phyloP scores from a whole-genome alignment of 208 protist species.

The Strigomonas culicis region DNA sequence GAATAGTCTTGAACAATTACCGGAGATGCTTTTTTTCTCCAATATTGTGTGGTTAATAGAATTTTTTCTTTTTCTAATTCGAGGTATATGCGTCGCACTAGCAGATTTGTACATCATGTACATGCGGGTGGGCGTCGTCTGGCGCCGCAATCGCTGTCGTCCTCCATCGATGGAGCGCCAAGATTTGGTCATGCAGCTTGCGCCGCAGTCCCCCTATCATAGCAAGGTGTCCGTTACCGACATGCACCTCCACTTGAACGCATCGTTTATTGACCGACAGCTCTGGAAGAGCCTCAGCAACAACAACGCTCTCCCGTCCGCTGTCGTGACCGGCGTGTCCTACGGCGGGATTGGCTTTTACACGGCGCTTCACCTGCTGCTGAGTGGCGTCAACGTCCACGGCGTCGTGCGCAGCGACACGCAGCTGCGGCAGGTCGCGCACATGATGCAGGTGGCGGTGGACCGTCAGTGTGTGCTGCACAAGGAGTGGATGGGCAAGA shows the following conservation, averaged over 20 bases:
- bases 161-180: constrained; percentile 37
- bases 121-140: constrained; percentile 39
- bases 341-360: constrained; percentile 74
- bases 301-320: constrained; percentile 30
- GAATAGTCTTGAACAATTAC: neutral
- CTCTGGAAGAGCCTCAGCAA: constrained; percentile 51
- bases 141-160: constrained; percentile 29
- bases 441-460: constrained; percentile 36
- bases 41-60: constrained; percentile 17
- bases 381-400: constrained; percentile 71
- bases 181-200: constrained; percentile 68
- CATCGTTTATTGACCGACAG: constrained; percentile 47
- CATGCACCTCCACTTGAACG: constrained; percentile 51
- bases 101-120: constrained; percentile 66
- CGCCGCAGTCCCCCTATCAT: constrained; percentile 39
- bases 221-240: constrained; percentile 28
- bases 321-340: constrained; percentile 58
- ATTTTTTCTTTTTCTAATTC: constrained; percentile 49
- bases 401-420: constrained; percentile 36
- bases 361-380: constrained; percentile 52
- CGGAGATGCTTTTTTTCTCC: constrained; percentile 4
- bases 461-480: constrained; percentile 57
- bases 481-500: constrained; percentile 43
- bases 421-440: constrained; percentile 24
- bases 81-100: constrained; percentile 39